These are phyloP conservation scores for Populus davidiana DNA, from an alignment of 345 rosid species.

Conservation along the genomic window DNA sequence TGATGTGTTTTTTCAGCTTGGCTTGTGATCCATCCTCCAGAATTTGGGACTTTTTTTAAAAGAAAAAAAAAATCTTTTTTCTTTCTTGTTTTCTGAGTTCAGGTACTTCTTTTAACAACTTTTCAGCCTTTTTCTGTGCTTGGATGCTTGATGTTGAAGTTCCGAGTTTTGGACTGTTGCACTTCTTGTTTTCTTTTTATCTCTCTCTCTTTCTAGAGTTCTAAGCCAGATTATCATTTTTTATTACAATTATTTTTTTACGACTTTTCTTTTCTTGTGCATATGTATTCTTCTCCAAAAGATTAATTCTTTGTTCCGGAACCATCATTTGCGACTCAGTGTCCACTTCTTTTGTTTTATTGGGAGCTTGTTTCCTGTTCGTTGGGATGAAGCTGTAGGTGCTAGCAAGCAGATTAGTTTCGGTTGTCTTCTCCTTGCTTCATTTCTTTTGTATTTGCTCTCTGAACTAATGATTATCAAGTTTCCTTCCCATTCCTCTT, in stretches of 20 bases:
- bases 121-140: constrained; percentile 45
- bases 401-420: constrained; percentile 22
- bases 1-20: constrained; percentile 10
- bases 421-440: constrained; percentile 51
- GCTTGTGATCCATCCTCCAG: constrained; percentile 19
- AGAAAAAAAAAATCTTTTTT: neutral
- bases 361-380: constrained; percentile 26
- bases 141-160: constrained; percentile 52
- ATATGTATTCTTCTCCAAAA: constrained; percentile 14
- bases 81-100: constrained; percentile 21
- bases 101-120: constrained; percentile 32
- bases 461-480: constrained; percentile 40
- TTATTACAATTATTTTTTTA: neutral
- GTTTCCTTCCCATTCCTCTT: constrained; percentile 37
- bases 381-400: constrained; percentile 23
- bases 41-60: constrained; percentile 23
- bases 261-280: constrained; percentile 14
- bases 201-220: neutral
- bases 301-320: constrained; percentile 23
- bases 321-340: constrained; percentile 30
- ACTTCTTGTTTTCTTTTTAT: constrained; percentile 18
- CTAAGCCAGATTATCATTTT: neutral
- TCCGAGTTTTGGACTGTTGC: constrained; percentile 47
- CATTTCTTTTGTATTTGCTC: constrained; percentile 10
- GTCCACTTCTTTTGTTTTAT: constrained; percentile 35